These are phyloP conservation scores for Takashimella tepidaria DNA, from an alignment of 1,284 basidiomycete genomes.

Conservation along the genomic window DNA sequence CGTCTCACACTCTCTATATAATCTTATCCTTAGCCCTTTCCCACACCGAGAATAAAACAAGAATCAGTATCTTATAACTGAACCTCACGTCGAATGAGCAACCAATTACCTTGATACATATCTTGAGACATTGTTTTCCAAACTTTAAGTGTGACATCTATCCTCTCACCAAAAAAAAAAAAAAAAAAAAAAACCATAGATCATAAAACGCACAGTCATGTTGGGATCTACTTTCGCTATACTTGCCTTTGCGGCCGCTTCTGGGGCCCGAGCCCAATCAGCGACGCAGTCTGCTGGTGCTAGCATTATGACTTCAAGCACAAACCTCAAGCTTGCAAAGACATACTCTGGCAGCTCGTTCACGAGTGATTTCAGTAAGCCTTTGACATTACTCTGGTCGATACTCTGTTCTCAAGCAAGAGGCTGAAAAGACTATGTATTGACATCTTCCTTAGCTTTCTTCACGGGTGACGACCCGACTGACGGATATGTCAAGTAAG, in stretches of 20 bases:
- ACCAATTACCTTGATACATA: too few relatives aligned
- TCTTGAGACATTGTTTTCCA: too few relatives aligned
- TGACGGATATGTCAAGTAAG: conserved; percentile 36
- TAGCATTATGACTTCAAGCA: conserved; percentile 9
- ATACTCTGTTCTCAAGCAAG: too few relatives aligned
- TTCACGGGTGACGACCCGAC: conserved; percentile 39
- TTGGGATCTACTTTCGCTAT: neutral
- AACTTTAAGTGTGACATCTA: too few relatives aligned
- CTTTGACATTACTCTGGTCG: neutral
- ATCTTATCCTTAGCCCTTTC: too few relatives aligned
- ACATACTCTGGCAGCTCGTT: conserved; percentile 34
- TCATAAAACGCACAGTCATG: too few relatives aligned
- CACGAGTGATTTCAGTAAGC: conserved; percentile 34
- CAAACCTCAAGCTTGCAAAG: conserved; percentile 35
- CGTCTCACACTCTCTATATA: too few relatives aligned
- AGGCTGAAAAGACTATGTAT: neutral
- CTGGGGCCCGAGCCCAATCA: conserved; percentile 47
- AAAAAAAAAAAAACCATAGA: too few relatives aligned
- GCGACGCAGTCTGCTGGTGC: conserved; percentile 10
- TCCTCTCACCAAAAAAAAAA: too few relatives aligned
- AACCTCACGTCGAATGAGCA: too few relatives aligned
- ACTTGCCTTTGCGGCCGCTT: neutral
- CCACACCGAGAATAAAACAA: too few relatives aligned
- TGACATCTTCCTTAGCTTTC: conserved; percentile 23
- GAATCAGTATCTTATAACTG: too few relatives aligned